Percentiles rank a stretch among this genome's conserved stretches.
Evolutionary conservation across 2,329 filamentous ascomycete species (phyloP).

Genomic region (Didymella pomorum): DNA sequence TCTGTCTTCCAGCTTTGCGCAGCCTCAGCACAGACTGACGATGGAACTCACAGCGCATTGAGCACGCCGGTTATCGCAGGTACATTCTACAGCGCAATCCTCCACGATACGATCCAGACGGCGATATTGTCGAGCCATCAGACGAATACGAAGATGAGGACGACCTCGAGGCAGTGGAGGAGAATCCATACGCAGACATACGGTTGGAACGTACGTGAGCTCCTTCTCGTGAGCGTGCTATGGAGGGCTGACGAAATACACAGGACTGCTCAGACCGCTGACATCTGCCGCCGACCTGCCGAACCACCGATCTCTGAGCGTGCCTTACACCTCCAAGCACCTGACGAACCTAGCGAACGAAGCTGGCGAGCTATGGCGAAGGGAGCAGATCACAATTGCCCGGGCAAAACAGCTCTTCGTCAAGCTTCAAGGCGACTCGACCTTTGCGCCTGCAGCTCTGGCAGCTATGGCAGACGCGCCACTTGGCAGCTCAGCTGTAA

Average conservation of each 20-base stretch:
- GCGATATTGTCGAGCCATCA: slow-evolving; percentile 76
- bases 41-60: slow-evolving; percentile 64
- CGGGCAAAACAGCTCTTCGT: slow-evolving; percentile 77
- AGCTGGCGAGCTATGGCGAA: slow-evolving; percentile 74
- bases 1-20: slow-evolving; percentile 47
- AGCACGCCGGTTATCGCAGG: slow-evolving; percentile 76
- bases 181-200: slow-evolving; percentile 77
- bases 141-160: slow-evolving; percentile 73
- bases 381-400: slow-evolving; percentile 76
- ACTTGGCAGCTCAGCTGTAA: slow-evolving; percentile 29
- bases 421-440: slow-evolving; percentile 76
- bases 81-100: slow-evolving; percentile 79
- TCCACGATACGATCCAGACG: slow-evolving; percentile 76
- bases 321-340: slow-evolving; percentile 76
- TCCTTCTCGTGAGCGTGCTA: not conserved
- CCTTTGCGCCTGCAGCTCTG: slow-evolving; percentile 65
- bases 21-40: slow-evolving; percentile 24
- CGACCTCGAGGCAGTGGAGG: slow-evolving; percentile 67
- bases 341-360: slow-evolving; percentile 75
- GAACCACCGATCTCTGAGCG: slow-evolving; percentile 75
- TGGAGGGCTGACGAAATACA: slow-evolving; percentile 4
- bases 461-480: slow-evolving; percentile 57
- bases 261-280: slow-evolving; percentile 77
- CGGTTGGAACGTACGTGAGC: slow-evolving; percentile 70
- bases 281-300: slow-evolving; percentile 78